A percentile compares a stretch with the other conserved stretches of the same genome.
phyloP scores from a whole-genome alignment of 2,329 filamentous ascomycete genomes.

The Fonsecaea multimorphosa region DNA sequence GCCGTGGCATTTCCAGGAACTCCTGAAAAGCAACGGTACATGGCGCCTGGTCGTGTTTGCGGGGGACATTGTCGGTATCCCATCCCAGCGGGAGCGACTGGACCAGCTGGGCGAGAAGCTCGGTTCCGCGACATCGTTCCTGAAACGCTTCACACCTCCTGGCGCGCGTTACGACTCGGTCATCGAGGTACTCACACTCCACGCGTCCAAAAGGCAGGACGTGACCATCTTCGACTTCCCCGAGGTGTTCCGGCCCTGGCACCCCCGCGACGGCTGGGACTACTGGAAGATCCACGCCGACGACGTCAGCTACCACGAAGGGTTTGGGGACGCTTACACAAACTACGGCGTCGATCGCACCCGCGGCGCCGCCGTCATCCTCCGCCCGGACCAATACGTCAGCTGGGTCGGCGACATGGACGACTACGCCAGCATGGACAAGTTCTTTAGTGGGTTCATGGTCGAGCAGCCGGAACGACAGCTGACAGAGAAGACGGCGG shows the following conservation, averaged over 20 bases:
- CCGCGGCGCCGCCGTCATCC: slow-evolving; percentile 63
- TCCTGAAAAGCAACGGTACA: slow-evolving; percentile 47
- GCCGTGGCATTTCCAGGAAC: slow-evolving; percentile 48
- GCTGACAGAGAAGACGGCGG: no score
- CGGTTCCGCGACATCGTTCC: slow-evolving; percentile 46
- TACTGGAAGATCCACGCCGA: slow-evolving; percentile 65
- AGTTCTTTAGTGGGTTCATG: slow-evolving; percentile 34
- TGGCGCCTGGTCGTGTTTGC: slow-evolving; percentile 61
- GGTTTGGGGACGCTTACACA: slow-evolving; percentile 55
- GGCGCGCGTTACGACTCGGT: slow-evolving; percentile 52
- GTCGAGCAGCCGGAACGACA: slow-evolving; percentile 1
- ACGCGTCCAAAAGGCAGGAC: slow-evolving; percentile 58
- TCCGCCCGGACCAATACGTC: slow-evolving; percentile 73
- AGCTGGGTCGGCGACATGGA: slow-evolving; percentile 37
- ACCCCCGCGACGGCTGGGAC: slow-evolving; percentile 58
- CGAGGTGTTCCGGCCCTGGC: slow-evolving; percentile 56
- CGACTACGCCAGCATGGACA: slow-evolving; percentile 34
- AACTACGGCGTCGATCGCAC: slow-evolving; percentile 64
- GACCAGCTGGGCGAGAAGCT: slow-evolving; percentile 57
- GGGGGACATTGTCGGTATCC: slow-evolving; percentile 58
- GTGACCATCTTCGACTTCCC: slow-evolving; percentile 61
- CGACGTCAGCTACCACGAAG: slow-evolving; percentile 60
- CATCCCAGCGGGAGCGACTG: slow-evolving; percentile 40
- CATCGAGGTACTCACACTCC: slow-evolving; percentile 67
- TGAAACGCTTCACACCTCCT: slow-evolving; percentile 53